These are phyloP conservation scores for Saccharomycopsis fermentans DNA, from an alignment of 805 yeast genomes.

Conservation along the genomic window DNA sequence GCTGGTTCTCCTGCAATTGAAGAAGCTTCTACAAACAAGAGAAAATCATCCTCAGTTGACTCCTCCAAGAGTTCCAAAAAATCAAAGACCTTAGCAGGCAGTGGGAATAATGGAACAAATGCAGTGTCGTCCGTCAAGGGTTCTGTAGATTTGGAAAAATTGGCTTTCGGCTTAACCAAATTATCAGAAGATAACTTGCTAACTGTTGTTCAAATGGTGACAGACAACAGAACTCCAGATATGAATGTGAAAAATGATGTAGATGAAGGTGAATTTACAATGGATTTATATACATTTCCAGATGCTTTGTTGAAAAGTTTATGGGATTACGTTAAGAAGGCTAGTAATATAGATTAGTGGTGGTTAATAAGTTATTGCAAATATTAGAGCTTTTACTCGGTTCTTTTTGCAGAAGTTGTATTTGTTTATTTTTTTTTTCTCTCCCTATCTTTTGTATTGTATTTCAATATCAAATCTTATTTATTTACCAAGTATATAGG, in stretches of 20 bases:
- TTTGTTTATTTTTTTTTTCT: too few species aligned
- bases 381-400: too few species aligned
- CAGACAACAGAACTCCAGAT: slow-evolving; percentile 88
- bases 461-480: too few species aligned
- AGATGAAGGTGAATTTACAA: slow-evolving; percentile 94
- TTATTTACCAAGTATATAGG: too few species aligned
- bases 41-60: slow-evolving; percentile 23
- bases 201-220: slow-evolving; percentile 94
- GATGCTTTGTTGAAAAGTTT: slow-evolving; percentile 82
- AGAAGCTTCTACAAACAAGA: slow-evolving; percentile 22
- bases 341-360: slow-evolving; percentile 26
- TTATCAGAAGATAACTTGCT: slow-evolving; percentile 85
- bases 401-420: too few species aligned
- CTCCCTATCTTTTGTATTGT: too few species aligned
- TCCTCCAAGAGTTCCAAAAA: slow-evolving; percentile 12
- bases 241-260: slow-evolving; percentile 94
- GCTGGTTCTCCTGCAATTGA: slow-evolving; percentile 26
- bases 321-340: slow-evolving; percentile 88
- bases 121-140: slow-evolving; percentile 44
- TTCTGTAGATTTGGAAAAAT: slow-evolving; percentile 74
- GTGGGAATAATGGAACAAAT: not conserved
- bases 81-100: slow-evolving; percentile 1
- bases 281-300: slow-evolving; percentile 90
- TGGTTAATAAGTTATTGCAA: not conserved
- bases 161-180: slow-evolving; percentile 84